Evolutionary conservation across 352 stramenopile genomes (phyloP).

Genomic region (Pythium volutum): DNA sequence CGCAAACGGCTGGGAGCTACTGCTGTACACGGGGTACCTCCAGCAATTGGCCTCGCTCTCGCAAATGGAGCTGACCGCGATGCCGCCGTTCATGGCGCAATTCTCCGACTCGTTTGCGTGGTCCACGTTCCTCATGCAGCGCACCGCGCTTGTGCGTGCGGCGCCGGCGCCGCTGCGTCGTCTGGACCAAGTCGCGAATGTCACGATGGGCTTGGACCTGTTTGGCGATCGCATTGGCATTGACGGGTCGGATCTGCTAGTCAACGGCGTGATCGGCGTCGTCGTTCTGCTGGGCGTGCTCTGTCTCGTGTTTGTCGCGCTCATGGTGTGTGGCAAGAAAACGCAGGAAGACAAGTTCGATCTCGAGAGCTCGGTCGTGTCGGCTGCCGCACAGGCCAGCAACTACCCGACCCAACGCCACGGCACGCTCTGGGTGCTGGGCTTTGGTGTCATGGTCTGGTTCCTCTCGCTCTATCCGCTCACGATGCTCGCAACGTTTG

Average conservation of each 20-base stretch:
- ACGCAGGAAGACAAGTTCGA: constrained; percentile 25
- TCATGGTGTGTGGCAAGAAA: constrained; percentile 19
- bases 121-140: constrained; percentile 42
- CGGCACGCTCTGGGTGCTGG: constrained; percentile 32
- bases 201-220: constrained; percentile 24
- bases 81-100: constrained; percentile 33
- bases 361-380: constrained; percentile 19
- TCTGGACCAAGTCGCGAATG: constrained; percentile 20
- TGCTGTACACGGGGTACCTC: constrained; percentile 41
- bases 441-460: constrained; percentile 39
- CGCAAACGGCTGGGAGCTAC: constrained; percentile 48
- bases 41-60: constrained; percentile 43
- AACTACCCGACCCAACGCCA: constrained; percentile 14
- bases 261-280: constrained; percentile 27
- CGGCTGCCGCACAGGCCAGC: background rate
- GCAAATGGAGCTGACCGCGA: constrained; percentile 32
- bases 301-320: constrained; percentile 20
- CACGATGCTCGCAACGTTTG: constrained; percentile 32
- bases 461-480: constrained; percentile 41
- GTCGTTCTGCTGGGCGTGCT: constrained; percentile 21
- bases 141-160: constrained; percentile 1
- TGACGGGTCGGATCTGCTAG: constrained; percentile 25
- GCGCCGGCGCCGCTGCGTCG: constrained; percentile 6
- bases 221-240: constrained; percentile 36
- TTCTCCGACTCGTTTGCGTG: constrained; percentile 48